Conservation (phyloP, 441 rosid species). For the Breynia disticha region DNA sequence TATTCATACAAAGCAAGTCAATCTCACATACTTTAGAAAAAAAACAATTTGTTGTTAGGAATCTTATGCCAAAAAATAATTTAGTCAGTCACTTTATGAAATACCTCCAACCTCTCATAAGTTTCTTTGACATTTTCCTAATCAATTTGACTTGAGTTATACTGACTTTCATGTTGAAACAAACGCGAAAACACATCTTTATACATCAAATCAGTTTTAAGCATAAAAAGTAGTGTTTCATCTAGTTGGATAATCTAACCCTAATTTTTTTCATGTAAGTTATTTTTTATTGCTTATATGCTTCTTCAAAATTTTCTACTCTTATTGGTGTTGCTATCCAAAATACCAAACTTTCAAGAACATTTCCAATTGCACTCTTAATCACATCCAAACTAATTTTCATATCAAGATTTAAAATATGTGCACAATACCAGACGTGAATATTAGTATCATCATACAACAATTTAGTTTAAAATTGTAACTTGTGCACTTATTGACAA, state of each 20-base stretch:
- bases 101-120: not conserved
- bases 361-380: not conserved
- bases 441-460: not conserved
- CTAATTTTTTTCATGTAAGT: not conserved
- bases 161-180: not conserved
- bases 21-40: not conserved
- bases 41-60: conserved; percentile 8
- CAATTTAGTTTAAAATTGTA: conserved; percentile 4
- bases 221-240: conserved; percentile 2
- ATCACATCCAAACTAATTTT: too few species aligned
- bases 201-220: not conserved
- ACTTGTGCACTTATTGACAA: conserved; percentile 7
- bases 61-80: conserved; percentile 4
- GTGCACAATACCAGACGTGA: conserved; percentile 7
- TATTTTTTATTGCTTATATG: not conserved
- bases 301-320: conserved; percentile 5
- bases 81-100: conserved; percentile 5
- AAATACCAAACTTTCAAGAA: conserved; percentile 5
- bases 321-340: not conserved
- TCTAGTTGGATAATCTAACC: conserved; percentile 5
- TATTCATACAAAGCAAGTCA: too few species aligned
- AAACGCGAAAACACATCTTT: not conserved
- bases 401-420: conserved; percentile 10
- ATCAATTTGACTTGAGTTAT: not conserved
- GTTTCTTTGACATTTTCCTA: not conserved